These are phyloP conservation scores for Madurella fahalii DNA, from an alignment of 2,329 filamentous ascomycete genomes.

Conservation along the genomic window DNA sequence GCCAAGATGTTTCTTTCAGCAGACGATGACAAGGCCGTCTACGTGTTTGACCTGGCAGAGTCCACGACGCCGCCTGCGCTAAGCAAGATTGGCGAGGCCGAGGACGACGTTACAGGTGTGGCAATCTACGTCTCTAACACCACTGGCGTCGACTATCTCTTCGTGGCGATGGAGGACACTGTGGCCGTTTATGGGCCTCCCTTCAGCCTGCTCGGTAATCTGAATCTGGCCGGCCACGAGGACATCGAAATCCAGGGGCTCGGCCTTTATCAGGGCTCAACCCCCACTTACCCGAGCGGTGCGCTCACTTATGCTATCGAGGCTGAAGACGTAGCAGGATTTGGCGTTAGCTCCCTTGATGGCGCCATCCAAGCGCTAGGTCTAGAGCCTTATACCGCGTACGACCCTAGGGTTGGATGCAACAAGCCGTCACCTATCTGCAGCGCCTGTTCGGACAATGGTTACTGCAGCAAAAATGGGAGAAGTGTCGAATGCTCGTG, in stretches of 20 bases:
- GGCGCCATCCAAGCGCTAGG: constrained; percentile 3
- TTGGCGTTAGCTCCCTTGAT: constrained; percentile 12
- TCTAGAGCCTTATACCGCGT: constrained; percentile 7
- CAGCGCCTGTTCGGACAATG: constrained; percentile 9
- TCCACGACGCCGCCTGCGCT: constrained; percentile 3
- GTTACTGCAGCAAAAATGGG: constrained; percentile 7
- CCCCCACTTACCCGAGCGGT: constrained; percentile 10
- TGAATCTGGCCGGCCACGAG: constrained; percentile 6
- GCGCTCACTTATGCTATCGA: constrained; percentile 12
- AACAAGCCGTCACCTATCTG: constrained; percentile 6
- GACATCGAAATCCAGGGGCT: constrained; percentile 15
- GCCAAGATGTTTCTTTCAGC: constrained; percentile 14
- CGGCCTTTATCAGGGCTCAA: constrained; percentile 5
- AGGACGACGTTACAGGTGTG: constrained; percentile 13
- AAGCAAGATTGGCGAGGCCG: constrained; percentile 9
- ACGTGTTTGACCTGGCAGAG: constrained; percentile 8
- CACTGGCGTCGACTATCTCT: constrained; percentile 5
- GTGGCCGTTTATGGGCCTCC: constrained; percentile 13
- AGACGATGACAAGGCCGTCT: constrained; percentile 15
- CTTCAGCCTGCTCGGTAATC: constrained; percentile 9
- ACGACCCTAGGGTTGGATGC: constrained; percentile 3
- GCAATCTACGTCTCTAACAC: constrained; percentile 8
- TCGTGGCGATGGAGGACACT: constrained; percentile 10
- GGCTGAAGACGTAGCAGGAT: constrained; percentile 6
- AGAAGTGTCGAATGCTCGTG: constrained; percentile 8